Conservation (phyloP, 345 rosid species). For the Camelina sativa region DNA sequence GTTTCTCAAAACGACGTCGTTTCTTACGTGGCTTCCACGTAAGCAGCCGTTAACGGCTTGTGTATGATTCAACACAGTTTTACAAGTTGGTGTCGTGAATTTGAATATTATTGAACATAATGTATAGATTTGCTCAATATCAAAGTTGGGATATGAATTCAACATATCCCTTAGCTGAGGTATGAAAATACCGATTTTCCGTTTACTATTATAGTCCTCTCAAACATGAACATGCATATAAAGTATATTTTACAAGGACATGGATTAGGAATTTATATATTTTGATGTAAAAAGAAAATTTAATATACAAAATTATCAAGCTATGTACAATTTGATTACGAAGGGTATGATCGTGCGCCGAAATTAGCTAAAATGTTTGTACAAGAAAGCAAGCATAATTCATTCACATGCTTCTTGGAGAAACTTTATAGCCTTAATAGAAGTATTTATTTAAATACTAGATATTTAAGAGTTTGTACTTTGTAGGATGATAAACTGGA, state of each 20-base stretch:
- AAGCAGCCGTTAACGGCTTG: too few relatives aligned
- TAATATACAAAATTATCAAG: slow-evolving; percentile 5
- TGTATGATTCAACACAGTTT: too few relatives aligned
- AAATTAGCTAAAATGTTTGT: slow-evolving; percentile 28
- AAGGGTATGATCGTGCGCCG: slow-evolving; percentile 39
- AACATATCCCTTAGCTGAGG: too few relatives aligned
- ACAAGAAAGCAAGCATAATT: slow-evolving; percentile 33
- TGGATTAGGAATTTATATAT: neutral
- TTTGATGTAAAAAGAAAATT: neutral
- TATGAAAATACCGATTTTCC: too few relatives aligned
- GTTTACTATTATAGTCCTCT: neutral
- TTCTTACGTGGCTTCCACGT: too few relatives aligned
- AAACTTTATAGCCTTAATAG: slow-evolving; percentile 28
- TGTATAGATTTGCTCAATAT: too few relatives aligned
- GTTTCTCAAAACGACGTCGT: too few relatives aligned
- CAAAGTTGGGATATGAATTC: too few relatives aligned
- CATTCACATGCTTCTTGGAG: slow-evolving; percentile 31
- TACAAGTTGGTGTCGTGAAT: too few relatives aligned
- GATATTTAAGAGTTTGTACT: neutral
- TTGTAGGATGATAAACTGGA: slow-evolving; percentile 16
- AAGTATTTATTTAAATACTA: slow-evolving; percentile 11
- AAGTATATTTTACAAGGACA: neutral
- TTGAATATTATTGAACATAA: too few relatives aligned
- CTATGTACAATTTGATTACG: slow-evolving; percentile 30
- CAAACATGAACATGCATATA: neutral